Conservation (phyloP, 192 early-diverging fungal genomes). For the Entomortierella lignicola region DNA sequence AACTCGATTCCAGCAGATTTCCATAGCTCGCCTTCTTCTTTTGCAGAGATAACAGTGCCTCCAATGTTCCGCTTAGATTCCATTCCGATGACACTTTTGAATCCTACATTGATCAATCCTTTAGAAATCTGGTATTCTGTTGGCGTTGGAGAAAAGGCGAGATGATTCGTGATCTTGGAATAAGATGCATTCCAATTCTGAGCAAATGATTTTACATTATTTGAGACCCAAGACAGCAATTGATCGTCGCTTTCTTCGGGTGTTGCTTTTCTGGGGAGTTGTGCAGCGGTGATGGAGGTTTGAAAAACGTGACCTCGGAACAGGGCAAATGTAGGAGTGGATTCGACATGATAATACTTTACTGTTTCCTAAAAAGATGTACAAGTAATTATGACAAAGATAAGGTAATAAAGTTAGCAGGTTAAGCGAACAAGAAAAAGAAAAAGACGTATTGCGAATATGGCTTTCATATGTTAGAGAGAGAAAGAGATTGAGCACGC, state of each 20-base stretch:
- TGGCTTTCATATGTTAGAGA: neutral
- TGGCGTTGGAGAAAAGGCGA: constrained; percentile 44
- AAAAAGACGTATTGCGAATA: too few relatives aligned
- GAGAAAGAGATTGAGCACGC: constrained; percentile 16
- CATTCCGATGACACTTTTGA: constrained; percentile 48
- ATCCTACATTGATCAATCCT: constrained; percentile 43
- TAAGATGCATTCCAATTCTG: constrained; percentile 47
- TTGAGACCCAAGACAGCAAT: constrained; percentile 27
- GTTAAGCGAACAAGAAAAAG: too few relatives aligned
- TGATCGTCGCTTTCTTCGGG: constrained; percentile 42
- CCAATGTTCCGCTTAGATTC: constrained; percentile 48
- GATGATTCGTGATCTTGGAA: constrained; percentile 49
- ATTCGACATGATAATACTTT: constrained; percentile 28
- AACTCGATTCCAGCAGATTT: constrained; percentile 15
- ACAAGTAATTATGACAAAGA: neutral
- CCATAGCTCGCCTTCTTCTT: constrained; percentile 23
- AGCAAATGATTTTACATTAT: constrained; percentile 18
- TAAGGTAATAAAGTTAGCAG: neutral
- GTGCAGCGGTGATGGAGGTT: constrained; percentile 29
- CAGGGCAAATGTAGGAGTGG: constrained; percentile 35
- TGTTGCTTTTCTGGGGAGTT: constrained; percentile 27
- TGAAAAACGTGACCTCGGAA: constrained; percentile 42
- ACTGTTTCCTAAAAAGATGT: constrained; percentile 24
- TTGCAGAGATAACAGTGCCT: constrained; percentile 20
- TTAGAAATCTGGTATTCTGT: constrained; percentile 35